Evolutionary conservation across 192 early-diverging fungal genomes (phyloP).

Genomic region (Rhizoclosmatium globosum): DNA sequence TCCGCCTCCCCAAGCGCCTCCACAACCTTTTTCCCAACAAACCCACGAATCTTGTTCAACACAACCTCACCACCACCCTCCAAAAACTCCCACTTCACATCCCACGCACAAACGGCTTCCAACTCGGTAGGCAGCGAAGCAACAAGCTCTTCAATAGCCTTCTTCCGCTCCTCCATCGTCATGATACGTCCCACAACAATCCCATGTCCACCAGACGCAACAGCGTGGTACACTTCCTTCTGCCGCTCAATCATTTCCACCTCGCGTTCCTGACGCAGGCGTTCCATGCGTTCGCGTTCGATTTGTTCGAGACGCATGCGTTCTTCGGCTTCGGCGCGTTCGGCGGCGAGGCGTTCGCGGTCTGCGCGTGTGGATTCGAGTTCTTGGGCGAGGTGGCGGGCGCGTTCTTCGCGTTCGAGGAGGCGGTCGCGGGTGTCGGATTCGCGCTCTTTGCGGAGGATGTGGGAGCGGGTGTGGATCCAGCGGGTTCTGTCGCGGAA

Average conservation of each 20-base stretch:
- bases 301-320: conserved; percentile 57
- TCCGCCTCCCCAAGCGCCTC: conserved; percentile 86
- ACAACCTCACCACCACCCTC: conserved; percentile 72
- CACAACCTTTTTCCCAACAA: conserved; percentile 78
- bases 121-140: conserved; percentile 73
- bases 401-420: conserved; percentile 57
- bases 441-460: conserved; percentile 73
- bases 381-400: conserved; percentile 41
- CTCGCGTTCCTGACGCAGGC: conserved; percentile 37
- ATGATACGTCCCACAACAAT: conserved; percentile 63
- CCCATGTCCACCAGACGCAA: conserved; percentile 35
- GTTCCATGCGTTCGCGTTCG: conserved; percentile 60
- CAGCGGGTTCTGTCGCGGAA: conserved; percentile 82
- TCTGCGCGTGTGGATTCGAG: conserved; percentile 23
- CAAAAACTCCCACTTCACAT: conserved; percentile 79
- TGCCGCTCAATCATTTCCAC: conserved; percentile 42
- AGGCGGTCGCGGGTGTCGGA: conserved; percentile 72
- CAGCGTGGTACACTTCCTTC: conserved; percentile 40
- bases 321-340: conserved; percentile 61
- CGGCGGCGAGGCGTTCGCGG: conserved; percentile 50
- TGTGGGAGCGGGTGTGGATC: conserved; percentile 70
- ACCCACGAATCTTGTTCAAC: conserved; percentile 73
- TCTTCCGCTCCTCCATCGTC: conserved; percentile 72
- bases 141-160: conserved; percentile 72
- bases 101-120: conserved; percentile 74